Base-by-base conservation (phyloP, 345 rosid species). In the Eutrema heterophyllum region DNA sequence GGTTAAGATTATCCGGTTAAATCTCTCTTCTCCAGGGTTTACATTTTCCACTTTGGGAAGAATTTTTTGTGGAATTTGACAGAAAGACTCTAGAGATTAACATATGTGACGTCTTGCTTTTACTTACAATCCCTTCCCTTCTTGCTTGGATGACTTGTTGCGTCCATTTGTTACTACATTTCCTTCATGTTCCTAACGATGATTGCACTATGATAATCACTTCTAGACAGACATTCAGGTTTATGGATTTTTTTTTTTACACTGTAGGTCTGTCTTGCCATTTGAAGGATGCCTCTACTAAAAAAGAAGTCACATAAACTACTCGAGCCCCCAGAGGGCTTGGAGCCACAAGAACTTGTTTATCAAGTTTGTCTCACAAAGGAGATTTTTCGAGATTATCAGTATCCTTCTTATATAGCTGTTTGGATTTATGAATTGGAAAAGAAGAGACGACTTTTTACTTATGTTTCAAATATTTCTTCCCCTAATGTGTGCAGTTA, bases 281-380 rank as follows among this genome's bases (percentile, higher is more conserved):
- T 55, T 72, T 63, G 67, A 65, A 77, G 74, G 70, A 95, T 95
- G 99, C 98, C 99, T 70, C 81, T 92, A 43, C 82, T 86, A 60
- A 90, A 86, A 78, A 89, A 89, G 81, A 90, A 80, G 80, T 74
- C 93, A 32, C 84, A 90, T 75, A 57, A 75, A 67, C 78, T 89
- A 70, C 74, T 70, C 73, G 91, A 88, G 68, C 82, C 86, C 14
- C 92, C 91, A n/a, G 70, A 78, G 33, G 79, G 86, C 80, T 88
- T 92, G 88, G 88, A 88, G 45, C 87, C 97, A 62, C 46, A 79
- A 3, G 93, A 88, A 44, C 87, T 77, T 55, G 91, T 95, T 56
- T 92, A 85, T 83, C 99, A 88, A 90, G 83, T 95, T 79, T 96
- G 96, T 10, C 88, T 92, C 75, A 95, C 99, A 5, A 92, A 92